Conservation (phyloP, 192 early-diverging fungal species). For the Backusella australiensis region DNA sequence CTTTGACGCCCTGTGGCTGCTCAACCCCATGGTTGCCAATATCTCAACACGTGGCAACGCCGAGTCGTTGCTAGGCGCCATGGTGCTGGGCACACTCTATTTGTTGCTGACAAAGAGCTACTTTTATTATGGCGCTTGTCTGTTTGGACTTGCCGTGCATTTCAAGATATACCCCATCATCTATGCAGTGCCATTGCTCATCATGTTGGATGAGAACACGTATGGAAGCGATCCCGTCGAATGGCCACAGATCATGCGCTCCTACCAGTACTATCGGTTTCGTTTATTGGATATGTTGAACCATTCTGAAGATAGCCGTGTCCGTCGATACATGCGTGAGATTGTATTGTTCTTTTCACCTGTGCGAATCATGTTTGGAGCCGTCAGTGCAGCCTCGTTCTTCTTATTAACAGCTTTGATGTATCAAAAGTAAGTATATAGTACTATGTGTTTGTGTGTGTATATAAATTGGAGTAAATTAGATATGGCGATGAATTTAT, state of each 20-base stretch:
- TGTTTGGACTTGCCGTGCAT: conserved; percentile 93
- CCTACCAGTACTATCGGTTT: conserved; percentile 15
- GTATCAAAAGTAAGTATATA: conserved; percentile 56
- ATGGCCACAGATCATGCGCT: conserved; percentile 19
- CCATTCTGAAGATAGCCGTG: not conserved
- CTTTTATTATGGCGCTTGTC: conserved; percentile 49
- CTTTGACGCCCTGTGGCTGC: conserved; percentile 74
- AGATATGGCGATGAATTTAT: conserved; percentile 87
- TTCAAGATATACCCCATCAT: conserved; percentile 98
- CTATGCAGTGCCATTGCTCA: conserved; percentile 83
- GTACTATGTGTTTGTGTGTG: not conserved
- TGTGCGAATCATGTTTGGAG: conserved; percentile 59
- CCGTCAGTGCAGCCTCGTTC: conserved; percentile 62
- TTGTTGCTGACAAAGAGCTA: conserved; percentile 54
- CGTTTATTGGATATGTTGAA: conserved; percentile 3
- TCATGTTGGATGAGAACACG: conserved; percentile 54
- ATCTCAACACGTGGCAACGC: conserved; percentile 96
- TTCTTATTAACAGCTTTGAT: conserved; percentile 63
- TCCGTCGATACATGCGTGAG: not conserved
- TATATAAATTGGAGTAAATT: not conserved
- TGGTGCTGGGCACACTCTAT: conserved; percentile 77
- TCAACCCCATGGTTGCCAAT: conserved; percentile 95
- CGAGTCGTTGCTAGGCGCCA: conserved; percentile 80
- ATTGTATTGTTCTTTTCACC: conserved; percentile 44
- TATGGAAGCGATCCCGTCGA: conserved; percentile 27